phyloP scores from a whole-genome alignment of 176 grass and related monocot genomes.

The Paspalum vaginatum region DNA sequence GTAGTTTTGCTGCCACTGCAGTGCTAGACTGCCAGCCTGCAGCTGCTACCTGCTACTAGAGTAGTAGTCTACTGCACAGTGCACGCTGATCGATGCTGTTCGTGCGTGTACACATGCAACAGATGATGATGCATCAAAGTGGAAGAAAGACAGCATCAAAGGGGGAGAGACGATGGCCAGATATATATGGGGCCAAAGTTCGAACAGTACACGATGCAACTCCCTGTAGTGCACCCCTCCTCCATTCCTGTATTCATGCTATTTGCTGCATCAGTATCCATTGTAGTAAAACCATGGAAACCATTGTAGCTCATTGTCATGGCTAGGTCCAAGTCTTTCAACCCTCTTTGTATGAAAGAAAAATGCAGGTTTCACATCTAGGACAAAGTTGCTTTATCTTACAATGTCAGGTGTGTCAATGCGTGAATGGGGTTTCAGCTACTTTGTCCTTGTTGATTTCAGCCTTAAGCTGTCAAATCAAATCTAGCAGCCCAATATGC shows the following conservation, averaged over 20 bases:
- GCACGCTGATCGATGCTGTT: constrained; percentile 47
- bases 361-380: constrained; percentile 44
- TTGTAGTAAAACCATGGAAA: constrained; percentile 41
- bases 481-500: constrained; percentile 45
- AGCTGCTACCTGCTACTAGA: background rate
- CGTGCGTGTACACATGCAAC: constrained; percentile 25
- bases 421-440: constrained; percentile 31
- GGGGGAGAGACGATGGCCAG: background rate
- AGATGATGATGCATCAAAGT: constrained; percentile 40
- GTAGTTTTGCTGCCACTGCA: constrained; percentile 39
- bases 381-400: background rate
- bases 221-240: constrained; percentile 30
- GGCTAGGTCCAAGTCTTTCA: constrained; percentile 32
- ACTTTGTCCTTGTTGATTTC: constrained; percentile 18
- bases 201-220: constrained; percentile 34
- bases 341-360: background rate
- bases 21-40: constrained; percentile 33
- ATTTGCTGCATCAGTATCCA: background rate
- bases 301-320: constrained; percentile 30
- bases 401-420: background rate
- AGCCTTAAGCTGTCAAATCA: constrained; percentile 40
- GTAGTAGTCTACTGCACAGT: background rate
- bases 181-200: constrained; percentile 39
- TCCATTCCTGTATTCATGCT: background rate
- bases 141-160: constrained; percentile 17